Evolutionary conservation across 2,329 filamentous ascomycete species (phyloP).

Genomic region (Verticillium zaregamsianum): DNA sequence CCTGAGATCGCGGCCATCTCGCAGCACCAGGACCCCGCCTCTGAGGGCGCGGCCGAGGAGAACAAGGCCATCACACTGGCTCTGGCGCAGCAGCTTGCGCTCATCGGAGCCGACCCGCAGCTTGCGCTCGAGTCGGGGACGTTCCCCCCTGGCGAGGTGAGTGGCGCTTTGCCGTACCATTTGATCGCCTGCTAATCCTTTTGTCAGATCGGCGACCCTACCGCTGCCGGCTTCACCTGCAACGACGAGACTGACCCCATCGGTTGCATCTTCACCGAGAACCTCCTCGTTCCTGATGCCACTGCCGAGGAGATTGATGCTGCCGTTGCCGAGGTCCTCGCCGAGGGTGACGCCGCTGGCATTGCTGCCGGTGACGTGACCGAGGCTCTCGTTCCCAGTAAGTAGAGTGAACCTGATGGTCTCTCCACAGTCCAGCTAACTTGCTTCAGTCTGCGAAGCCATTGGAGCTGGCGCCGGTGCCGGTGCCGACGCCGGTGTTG

Average conservation of each 20-base stretch:
- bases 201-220: conserved; percentile 12
- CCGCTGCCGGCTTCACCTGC: conserved; percentile 35
- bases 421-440: neutral
- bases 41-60: conserved; percentile 45
- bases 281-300: conserved; percentile 50
- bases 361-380: conserved; percentile 1
- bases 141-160: conserved; percentile 55
- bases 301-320: conserved; percentile 45
- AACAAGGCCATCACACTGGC: conserved; percentile 60
- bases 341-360: conserved; percentile 16
- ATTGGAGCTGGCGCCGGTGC: conserved; percentile 4
- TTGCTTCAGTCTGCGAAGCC: neutral
- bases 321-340: conserved; percentile 35
- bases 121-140: conserved; percentile 59
- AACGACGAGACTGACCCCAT: conserved; percentile 39
- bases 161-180: conserved; percentile 9
- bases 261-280: conserved; percentile 51
- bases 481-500: conserved; percentile 11
- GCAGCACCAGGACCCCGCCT: conserved; percentile 66
- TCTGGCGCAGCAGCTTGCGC: conserved; percentile 55
- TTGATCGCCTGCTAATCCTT: neutral
- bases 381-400: neutral
- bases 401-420: neutral
- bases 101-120: conserved; percentile 58
- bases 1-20: conserved; percentile 60